Evolutionary conservation across 208 protist genomes (phyloP), one percentile per base, ranked within the genome.

Genomic region (Trypanosoma boissoni): DNA sequence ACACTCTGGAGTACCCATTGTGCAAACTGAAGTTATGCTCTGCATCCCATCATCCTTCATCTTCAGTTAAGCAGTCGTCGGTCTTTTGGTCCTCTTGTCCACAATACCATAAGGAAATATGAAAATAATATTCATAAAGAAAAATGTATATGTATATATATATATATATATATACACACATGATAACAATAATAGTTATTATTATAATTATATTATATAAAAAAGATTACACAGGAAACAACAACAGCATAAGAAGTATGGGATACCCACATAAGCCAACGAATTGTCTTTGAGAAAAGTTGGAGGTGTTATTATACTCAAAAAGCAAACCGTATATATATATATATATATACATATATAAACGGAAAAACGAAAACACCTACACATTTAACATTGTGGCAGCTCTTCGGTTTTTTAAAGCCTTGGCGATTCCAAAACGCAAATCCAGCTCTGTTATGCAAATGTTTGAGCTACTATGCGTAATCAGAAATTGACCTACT

Each of bases 1-100:
- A 58, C 87, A 94, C 77, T 94, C 87, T 21, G 52, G 54, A 10
- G 87, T 94, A 9, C 74, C 87, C 81, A 94, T 91, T 7, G 87
- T 91, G 58, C 75, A 88, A 20, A 91, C 68, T 26, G 64, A 77
- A 44, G 74, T 44, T 54, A 91, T 83, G 14, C 29, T 27, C 16
- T n/a, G 32, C 2, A 12, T 28, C 1, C 2, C 9, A 26, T 9
- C 41, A 21, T 20, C 29, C 23, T 20, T 14, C 3, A 14, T 9
- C n/a, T n/a, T n/a, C n/a, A n/a, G n/a, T n/a, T n/a, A n/a, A n/a
- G n/a, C n/a, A n/a, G n/a, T n/a, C n/a, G n/a, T n/a, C n/a, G n/a
- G n/a, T n/a, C n/a, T n/a, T n/a, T n/a, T n/a, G n/a, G n/a, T n/a
- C n/a, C n/a, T n/a, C n/a, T n/a, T n/a, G n/a, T n/a, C n/a, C n/a